Percentiles rank a stretch among this genome's conserved stretches.
Evolutionary conservation across 768 basidiomycete genomes (phyloP).

Genomic region (Leccinum ochraceum): DNA sequence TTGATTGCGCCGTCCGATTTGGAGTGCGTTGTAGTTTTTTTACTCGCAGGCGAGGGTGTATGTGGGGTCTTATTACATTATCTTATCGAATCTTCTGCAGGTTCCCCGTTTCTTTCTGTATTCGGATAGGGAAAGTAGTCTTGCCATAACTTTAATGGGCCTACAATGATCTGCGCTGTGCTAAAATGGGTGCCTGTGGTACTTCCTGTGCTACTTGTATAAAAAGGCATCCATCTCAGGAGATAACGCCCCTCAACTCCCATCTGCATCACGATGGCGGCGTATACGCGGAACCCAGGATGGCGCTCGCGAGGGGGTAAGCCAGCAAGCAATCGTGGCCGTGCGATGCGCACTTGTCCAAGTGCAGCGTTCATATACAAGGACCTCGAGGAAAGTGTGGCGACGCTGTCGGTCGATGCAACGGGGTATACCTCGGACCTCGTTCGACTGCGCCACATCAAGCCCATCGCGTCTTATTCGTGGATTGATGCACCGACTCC

Average conservation of each 20-base stretch:
- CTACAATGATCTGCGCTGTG: slow-evolving; percentile 14
- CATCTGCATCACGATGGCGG: slow-evolving; percentile 19
- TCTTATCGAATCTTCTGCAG: slow-evolving; percentile 26
- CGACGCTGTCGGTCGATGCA: slow-evolving; percentile 18
- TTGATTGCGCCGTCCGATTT: slow-evolving; percentile 3
- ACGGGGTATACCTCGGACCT: slow-evolving; percentile 15
- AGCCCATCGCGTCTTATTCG: slow-evolving; percentile 52
- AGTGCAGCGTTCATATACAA: slow-evolving; percentile 19
- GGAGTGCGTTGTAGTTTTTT: slow-evolving; percentile 1
- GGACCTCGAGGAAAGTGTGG: slow-evolving; percentile 22
- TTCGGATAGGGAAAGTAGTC: background rate
- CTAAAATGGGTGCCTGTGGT: slow-evolving; percentile 1
- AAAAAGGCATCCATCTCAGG: background rate
- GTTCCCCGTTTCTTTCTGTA: slow-evolving; percentile 3
- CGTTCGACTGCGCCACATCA: slow-evolving; percentile 40
- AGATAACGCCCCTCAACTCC: background rate
- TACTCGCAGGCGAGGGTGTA: slow-evolving; percentile 26
- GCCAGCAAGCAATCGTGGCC: slow-evolving; percentile 3
- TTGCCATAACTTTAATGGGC: background rate
- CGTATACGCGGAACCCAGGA: slow-evolving; percentile 9
- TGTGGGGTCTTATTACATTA: slow-evolving; percentile 13
- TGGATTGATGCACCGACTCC: slow-evolving; percentile 47
- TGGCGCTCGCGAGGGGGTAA: slow-evolving; percentile 20
- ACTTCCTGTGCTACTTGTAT: slow-evolving; percentile 1
- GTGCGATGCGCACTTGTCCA: background rate